Conservation (phyloP, 495 filamentous ascomycete genomes). For the Ramalina intermedia region DNA sequence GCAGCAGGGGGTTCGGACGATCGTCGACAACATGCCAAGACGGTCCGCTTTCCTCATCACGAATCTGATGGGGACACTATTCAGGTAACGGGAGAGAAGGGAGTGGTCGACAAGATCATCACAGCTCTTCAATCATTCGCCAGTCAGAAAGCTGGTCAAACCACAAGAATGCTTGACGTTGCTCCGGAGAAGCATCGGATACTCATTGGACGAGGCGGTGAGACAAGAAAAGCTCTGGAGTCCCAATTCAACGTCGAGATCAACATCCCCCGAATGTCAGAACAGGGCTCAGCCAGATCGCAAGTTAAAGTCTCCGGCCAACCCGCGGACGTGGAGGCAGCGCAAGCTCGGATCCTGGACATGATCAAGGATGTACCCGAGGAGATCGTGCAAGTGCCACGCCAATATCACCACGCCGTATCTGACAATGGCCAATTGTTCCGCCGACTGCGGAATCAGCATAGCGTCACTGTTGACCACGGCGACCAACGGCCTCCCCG, state of each 20-base stretch:
- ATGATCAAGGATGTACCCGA: constrained; percentile 77
- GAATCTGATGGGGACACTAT: constrained; percentile 67
- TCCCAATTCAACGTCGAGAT: constrained; percentile 76
- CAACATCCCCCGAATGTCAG: constrained; percentile 67
- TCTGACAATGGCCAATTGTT: constrained; percentile 87
- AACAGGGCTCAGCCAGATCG: constrained; percentile 48
- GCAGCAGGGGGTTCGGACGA: constrained; percentile 83
- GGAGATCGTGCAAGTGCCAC: constrained; percentile 70
- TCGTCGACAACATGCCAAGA: constrained; percentile 59
- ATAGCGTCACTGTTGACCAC: constrained; percentile 81
- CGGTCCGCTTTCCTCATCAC: constrained; percentile 74
- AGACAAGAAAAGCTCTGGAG: constrained; percentile 72
- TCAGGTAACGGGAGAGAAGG: constrained; percentile 66
- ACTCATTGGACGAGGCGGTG: constrained; percentile 84
- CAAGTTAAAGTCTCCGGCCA: constrained; percentile 74
- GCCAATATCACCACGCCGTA: constrained; percentile 64
- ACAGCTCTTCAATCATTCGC: constrained; percentile 67
- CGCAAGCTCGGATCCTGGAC: constrained; percentile 65
- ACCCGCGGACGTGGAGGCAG: constrained; percentile 62
- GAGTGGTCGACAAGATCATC: constrained; percentile 80
- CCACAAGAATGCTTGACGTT: constrained; percentile 61
- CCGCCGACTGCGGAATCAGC: constrained; percentile 66
- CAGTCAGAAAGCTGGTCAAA: constrained; percentile 61
- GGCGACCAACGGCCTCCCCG: constrained; percentile 59
- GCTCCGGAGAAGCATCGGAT: constrained; percentile 75